Conservation (phyloP, 345 rosid species). For the Hibiscus mutabilis region DNA sequence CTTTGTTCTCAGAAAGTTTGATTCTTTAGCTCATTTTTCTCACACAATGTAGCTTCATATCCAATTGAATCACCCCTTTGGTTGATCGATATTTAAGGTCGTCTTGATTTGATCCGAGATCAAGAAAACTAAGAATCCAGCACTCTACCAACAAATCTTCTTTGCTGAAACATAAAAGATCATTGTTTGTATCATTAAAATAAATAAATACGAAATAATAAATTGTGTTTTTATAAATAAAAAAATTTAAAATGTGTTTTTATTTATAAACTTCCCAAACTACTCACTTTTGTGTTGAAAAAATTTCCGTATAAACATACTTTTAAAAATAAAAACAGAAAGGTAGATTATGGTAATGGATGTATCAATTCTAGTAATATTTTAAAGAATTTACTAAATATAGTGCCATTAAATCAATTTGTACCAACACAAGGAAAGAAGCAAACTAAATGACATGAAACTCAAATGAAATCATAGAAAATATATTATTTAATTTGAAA, state of each 20-base stretch:
- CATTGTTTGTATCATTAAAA: too few relatives aligned
- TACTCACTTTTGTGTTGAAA: background rate
- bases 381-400: background rate
- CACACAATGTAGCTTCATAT: background rate
- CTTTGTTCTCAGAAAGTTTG: background rate
- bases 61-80: background rate
- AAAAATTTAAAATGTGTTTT: too few relatives aligned
- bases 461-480: background rate
- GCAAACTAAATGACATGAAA: too few relatives aligned
- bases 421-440: too few relatives aligned
- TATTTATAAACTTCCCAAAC: too few relatives aligned
- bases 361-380: background rate
- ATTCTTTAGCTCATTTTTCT: background rate
- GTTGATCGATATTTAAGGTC: background rate
- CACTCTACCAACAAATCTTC: background rate
- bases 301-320: background rate
- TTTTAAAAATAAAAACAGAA: too few relatives aligned
- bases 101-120: background rate
- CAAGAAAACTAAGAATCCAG: background rate
- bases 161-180: too few relatives aligned
- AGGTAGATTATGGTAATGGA: background rate
- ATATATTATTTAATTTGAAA: background rate
- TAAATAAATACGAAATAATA: too few relatives aligned
- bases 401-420: background rate
- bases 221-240: too few relatives aligned